phyloP scores from a whole-genome alignment of 2,329 filamentous ascomycete genomes.

The Fusarium illudens region DNA sequence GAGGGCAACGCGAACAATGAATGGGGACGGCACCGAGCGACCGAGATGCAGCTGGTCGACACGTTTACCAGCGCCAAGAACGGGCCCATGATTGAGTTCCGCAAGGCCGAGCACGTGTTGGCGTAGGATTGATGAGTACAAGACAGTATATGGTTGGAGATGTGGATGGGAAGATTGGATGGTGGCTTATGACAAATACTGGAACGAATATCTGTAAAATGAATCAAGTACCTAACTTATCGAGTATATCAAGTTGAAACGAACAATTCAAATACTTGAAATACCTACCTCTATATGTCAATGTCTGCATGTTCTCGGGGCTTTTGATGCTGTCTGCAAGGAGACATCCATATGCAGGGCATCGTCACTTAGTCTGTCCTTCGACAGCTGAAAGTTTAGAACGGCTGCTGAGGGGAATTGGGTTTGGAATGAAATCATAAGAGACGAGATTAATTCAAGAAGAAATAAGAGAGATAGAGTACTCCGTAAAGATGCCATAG shows the following conservation, averaged over 20 bases:
- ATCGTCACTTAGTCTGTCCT: not conserved
- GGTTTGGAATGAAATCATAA: too few species aligned
- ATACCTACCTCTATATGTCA: not conserved
- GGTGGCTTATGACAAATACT: not conserved
- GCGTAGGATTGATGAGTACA: conserved; percentile 3
- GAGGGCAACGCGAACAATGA: conserved; percentile 60
- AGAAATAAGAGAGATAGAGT: not conserved
- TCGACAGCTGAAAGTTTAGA: not conserved
- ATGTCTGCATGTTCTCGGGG: not conserved
- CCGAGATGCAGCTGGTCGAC: conserved; percentile 75
- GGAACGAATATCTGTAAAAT: not conserved
- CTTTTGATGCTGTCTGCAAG: not conserved
- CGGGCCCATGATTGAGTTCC: conserved; percentile 73
- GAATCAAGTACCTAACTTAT: not conserved
- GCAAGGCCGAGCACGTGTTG: conserved; percentile 39
- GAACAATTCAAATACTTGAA: not conserved
- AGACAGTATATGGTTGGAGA: not conserved
- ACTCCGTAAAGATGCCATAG: not conserved
- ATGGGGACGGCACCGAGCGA: conserved; percentile 62
- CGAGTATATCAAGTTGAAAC: not conserved
- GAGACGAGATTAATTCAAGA: not conserved
- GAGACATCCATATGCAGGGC: not conserved
- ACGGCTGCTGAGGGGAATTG: not conserved
- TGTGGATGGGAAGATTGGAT: not conserved
- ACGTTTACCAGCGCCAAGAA: conserved; percentile 79